Evolutionary conservation across 2,329 filamentous ascomycete species (phyloP), one percentile per base, ranked within the genome.

Genomic region (Seiridium cupressi): DNA sequence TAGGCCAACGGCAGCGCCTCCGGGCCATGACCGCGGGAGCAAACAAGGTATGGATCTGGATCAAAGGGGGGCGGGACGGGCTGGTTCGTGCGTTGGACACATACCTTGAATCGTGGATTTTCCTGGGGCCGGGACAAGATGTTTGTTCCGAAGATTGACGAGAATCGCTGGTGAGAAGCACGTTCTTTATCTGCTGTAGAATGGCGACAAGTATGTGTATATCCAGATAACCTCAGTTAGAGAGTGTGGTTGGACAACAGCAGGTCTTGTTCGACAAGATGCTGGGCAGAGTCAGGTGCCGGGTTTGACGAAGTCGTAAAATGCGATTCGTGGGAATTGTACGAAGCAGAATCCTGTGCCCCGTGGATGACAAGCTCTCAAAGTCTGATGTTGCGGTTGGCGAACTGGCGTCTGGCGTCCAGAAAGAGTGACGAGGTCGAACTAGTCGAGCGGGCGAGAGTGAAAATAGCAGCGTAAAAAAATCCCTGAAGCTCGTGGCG

Each of bases 191-290:
- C 49, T n/a, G 49, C n/a, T n/a, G 32, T 34, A 32, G 38, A 18
- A 26, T 31, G 35, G 53, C 8, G 38, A 42, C 26, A 35, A 3
- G 36, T 13, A 32, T 32, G 11, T 36, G 51, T 36, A 32, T 11
- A 47, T 48, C 42, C 55, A 57, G 44, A 44, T 48, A 18, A 35
- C 42, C 55, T 55, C 40, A 40, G 9, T 26, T 31, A 60, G 46
- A 34, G 55, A 61, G 60, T 61, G 60, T 61, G 60, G 60, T 46
- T 59, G 60, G 57, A 61, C 60, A 61, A 57, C 57, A 53, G 44
- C 36, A 55, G 40, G 55, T 44, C 51, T 59, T 59, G 60, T 59
- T 59, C 46, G 60, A 55, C 55, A 42, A 58, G 36, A 55, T 13
- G 31, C 18, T 8, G 31, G 32, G 34, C 18, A 54, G 51, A 42